Conservation (phyloP, 2,329 filamentous ascomycete species). For the Aspergillus awamori region DNA sequence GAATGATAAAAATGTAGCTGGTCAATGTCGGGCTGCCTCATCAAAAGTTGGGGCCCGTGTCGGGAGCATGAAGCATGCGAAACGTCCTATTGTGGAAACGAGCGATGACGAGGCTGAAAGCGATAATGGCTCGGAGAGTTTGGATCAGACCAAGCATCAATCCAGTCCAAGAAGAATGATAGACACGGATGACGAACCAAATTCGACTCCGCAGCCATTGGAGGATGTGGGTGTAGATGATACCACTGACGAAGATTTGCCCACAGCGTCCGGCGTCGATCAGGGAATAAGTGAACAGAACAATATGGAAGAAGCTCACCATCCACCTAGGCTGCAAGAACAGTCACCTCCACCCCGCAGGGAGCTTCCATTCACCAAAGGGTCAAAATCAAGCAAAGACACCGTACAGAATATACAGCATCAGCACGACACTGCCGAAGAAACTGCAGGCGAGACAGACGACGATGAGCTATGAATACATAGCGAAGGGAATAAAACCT, state of each 20-base stretch:
- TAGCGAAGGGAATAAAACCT: neutral
- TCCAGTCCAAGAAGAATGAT: conserved; percentile 16
- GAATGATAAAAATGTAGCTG: conserved; percentile 23
- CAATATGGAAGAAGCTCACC: neutral
- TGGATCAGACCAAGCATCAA: conserved; percentile 31
- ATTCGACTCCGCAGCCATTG: conserved; percentile 36
- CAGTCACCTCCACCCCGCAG: conserved; percentile 42
- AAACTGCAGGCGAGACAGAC: conserved; percentile 41
- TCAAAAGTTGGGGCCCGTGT: conserved; percentile 18
- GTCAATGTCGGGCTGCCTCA: conserved; percentile 27
- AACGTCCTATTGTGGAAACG: conserved; percentile 32
- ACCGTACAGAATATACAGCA: neutral
- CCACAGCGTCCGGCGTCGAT: neutral
- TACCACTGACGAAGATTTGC: conserved; percentile 35
- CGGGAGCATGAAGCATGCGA: conserved; percentile 23
- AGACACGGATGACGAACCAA: conserved; percentile 31
- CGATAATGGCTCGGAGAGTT: conserved; percentile 41
- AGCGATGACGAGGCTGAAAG: conserved; percentile 31
- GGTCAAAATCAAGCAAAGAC: conserved; percentile 13
- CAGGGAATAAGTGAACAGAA: conserved; percentile 1
- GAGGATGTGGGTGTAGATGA: conserved; percentile 33
- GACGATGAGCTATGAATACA: conserved; percentile 44
- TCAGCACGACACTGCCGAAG: conserved; percentile 24
- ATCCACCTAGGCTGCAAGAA: conserved; percentile 16
- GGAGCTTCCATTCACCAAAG: conserved; percentile 45